A percentile compares a stretch with the other conserved stretches of the same genome.
These are phyloP conservation scores for Theobroma grandiflorum DNA, from an alignment of 441 rosid genomes.

Conservation along the genomic window DNA sequence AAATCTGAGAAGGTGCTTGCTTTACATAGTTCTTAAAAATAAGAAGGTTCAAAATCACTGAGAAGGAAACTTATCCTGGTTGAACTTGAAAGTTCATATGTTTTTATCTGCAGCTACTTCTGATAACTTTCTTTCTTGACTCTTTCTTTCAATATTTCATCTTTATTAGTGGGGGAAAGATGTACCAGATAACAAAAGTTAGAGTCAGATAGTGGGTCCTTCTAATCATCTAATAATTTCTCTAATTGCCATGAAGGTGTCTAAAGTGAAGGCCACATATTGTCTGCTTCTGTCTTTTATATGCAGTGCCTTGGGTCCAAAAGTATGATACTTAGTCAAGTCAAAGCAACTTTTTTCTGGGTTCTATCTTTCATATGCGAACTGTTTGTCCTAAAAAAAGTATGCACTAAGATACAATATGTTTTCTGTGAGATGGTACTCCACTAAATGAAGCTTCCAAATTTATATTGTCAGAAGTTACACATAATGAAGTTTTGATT, in stretches of 20 bases:
- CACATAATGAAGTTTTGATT: slow-evolving; percentile 27
- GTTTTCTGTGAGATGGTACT: not conserved
- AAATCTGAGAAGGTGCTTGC: slow-evolving; percentile 10
- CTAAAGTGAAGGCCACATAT: not conserved
- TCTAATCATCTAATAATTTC: not conserved
- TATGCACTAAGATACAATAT: not conserved
- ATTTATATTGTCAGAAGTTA: not conserved
- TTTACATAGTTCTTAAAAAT: slow-evolving; percentile 12
- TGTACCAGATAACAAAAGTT: not conserved
- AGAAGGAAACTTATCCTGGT: not conserved
- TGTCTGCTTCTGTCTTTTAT: slow-evolving; percentile 12
- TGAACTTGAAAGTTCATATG: not conserved
- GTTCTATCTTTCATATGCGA: slow-evolving; percentile 3
- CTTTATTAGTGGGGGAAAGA: not conserved
- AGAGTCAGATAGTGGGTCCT: not conserved
- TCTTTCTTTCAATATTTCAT: not conserved
- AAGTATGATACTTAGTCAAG: slow-evolving; percentile 12
- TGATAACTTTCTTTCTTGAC: not conserved
- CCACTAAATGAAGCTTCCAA: not conserved
- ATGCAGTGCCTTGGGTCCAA: not conserved
- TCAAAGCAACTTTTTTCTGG: slow-evolving; percentile 5
- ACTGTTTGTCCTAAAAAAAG: not conserved
- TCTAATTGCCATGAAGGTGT: not conserved
- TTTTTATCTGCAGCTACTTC: not conserved
- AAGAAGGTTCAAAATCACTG: slow-evolving; percentile 1